These are phyloP conservation scores for Xylaria bambusicola DNA, from an alignment of 495 filamentous ascomycete genomes.

Conservation along the genomic window DNA sequence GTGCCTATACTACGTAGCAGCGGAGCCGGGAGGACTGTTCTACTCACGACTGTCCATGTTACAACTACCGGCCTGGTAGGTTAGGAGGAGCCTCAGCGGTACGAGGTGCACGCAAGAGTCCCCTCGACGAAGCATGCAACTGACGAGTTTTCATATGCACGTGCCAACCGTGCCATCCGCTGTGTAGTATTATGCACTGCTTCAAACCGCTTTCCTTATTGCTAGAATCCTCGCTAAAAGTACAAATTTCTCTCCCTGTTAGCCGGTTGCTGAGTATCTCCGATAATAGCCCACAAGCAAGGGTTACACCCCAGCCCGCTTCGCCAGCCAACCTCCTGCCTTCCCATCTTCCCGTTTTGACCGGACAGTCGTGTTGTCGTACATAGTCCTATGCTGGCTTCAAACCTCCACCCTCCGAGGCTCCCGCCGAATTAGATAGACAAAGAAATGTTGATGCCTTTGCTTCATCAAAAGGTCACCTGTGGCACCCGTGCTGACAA, in stretches of 20 bases:
- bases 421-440: conserved; percentile 25
- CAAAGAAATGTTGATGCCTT: conserved; percentile 21
- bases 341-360: neutral
- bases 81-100: too few species aligned
- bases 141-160: neutral
- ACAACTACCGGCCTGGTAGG: too few species aligned
- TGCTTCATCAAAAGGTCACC: conserved; percentile 21
- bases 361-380: conserved; percentile 22
- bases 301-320: conserved; percentile 14
- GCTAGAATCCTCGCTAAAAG: conserved; percentile 21
- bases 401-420: conserved; percentile 26
- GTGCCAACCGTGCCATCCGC: neutral
- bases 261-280: conserved; percentile 19
- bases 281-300: conserved; percentile 18
- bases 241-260: conserved; percentile 19
- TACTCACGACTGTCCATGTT: neutral
- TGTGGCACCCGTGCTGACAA: conserved; percentile 12
- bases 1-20: neutral
- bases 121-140: too few species aligned
- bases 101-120: too few species aligned
- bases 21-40: too few species aligned
- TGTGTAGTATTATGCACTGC: conserved; percentile 20
- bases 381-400: conserved; percentile 35
- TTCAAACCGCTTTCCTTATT: conserved; percentile 16
- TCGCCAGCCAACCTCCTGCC: neutral